Base-by-base conservation (phyloP, 192 early-diverging fungal genomes). In the Globomyces pollinis-pini region DNA sequence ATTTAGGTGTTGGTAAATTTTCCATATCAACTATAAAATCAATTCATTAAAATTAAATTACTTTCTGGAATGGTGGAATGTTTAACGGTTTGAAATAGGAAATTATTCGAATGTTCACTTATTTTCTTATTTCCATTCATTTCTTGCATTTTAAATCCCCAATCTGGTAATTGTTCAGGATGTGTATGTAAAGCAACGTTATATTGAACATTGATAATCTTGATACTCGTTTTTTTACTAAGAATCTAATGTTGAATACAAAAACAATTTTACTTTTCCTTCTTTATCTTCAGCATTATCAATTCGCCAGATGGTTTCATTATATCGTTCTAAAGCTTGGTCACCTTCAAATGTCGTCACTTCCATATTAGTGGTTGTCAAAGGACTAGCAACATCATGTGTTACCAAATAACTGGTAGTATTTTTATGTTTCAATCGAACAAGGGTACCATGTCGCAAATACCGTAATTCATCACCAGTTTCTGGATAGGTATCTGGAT, bases 41-140 rank as follows among this genome's bases (percentile, higher is more conserved):
- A 1, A 50, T 7, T 2, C 4, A 11, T 29, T 26, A 60, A 23
- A 29, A 18, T 23, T 30, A 11, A 43, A 70, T 59, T 71, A 84
- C 88, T 80, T 65, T 86, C 57, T 6, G 77, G 66, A 51, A 80
- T 70, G 1, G 62, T 34, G 5, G 78, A 63, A 74, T 87, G 56
- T 24, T 75, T 61, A 45, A 99, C 86, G 15, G 84, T 75, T 21
- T 91, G 78, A n/a, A 88, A 76, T 42, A 79, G 71, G 92, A 92
- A 99, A 36, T 76, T 50, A 62, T 88, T 90, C 41, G 67, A 64
- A 52, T 77, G 75, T 62, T 93, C 88, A 38, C 75, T 53, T 59
- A 75, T 59, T 21, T 89, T 90, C 65, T 91, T 89, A 75, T 95
- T 94, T 6, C 95, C 94, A 64, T 94, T 96, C 32, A 96, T 79